Base-by-base conservation (phyloP, 768 basidiomycete genomes). In the Suillus americanus region DNA sequence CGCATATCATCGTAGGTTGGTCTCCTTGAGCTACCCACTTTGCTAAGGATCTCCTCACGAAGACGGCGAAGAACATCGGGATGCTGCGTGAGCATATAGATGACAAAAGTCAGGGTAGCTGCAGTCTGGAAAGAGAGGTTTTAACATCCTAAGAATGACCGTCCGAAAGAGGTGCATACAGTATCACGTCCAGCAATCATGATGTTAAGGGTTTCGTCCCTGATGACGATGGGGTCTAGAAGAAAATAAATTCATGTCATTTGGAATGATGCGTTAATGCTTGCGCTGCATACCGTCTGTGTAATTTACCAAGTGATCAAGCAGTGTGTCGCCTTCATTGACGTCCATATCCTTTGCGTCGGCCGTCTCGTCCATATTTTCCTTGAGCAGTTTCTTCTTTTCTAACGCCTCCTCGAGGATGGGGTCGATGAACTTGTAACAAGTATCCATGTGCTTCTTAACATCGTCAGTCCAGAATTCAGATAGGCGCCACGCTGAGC, bases 271-370 rank as follows among this genome's bases (percentile, higher is more conserved):
- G 5, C 6, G 5, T 40, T 55, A 14, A 28, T 12, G 14, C 12
- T 50, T 13, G n/a, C 51, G 66, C 14, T 45, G 65, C 75, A 60
- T 37, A 85, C 85, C 84, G 68, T 86, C 78, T 1, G 85, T 87
- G 43, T 79, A 79, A 43, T 81, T 79, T n/a, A 86, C 80, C 65
- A 88, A 68, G 73, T 86, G 83, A 61, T 84, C 83, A 67, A 86
- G 70, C 33, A 86, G 71, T 1, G 78, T 84, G 61, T 80, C 79
- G 3, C 76, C 78, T 56, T 84, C 83, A 64, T 69, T 50, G 64
- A 76, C 71, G 57, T 72, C 78, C 45, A 63, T 70, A 33, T 73
- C 73, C 23, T 66, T 67, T 7, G 68, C 57, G 2, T 56, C 57
- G 38, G 25, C 62, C 9, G 65, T 62, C 23, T 68, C 45, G 38